Conservation (phyloP, 345 rosid species). For the Moricandia moricandioides region DNA sequence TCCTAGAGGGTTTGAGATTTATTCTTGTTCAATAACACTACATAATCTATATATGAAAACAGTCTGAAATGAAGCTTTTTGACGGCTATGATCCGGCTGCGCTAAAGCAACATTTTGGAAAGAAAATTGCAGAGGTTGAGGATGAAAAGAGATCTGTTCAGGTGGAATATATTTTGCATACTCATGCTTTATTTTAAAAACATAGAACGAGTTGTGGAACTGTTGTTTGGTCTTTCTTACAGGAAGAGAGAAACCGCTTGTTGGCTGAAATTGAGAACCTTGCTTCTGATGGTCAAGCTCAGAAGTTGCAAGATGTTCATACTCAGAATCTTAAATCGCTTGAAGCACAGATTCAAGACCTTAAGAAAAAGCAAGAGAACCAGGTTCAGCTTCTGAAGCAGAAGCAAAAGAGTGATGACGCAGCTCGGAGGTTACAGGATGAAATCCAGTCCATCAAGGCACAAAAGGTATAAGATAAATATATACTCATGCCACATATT, state of each 20-base stretch:
- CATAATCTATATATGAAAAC: constrained; percentile 23
- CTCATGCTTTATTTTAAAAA: neutral
- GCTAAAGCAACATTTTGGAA: constrained; percentile 92
- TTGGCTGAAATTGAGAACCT: constrained; percentile 85
- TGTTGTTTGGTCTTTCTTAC: constrained; percentile 36
- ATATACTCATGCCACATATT: neutral
- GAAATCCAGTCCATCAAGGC: constrained; percentile 96
- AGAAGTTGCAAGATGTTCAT: constrained; percentile 77
- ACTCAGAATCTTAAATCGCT: constrained; percentile 81
- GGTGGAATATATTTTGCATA: constrained; percentile 42
- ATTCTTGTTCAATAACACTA: constrained; percentile 1
- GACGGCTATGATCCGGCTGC: constrained; percentile 68
- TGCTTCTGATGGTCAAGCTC: constrained; percentile 85
- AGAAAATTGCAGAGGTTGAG: constrained; percentile 85
- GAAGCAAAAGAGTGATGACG: constrained; percentile 95
- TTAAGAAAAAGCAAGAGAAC: constrained; percentile 93
- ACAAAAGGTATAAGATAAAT: constrained; percentile 58
- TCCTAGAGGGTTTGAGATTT: neutral
- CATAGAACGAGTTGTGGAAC: neutral
- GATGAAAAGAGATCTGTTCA: constrained; percentile 87
- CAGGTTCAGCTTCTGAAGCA: constrained; percentile 95
- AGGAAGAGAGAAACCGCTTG: constrained; percentile 91
- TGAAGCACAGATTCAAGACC: constrained; percentile 91
- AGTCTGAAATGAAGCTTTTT: constrained; percentile 94
- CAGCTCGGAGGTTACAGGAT: constrained; percentile 82